Percentiles rank a stretch among this genome's conserved stretches.
Evolutionary conservation across 2,329 filamentous ascomycete genomes (phyloP).

Genomic region (Magnaporthiopsis poae): DNA sequence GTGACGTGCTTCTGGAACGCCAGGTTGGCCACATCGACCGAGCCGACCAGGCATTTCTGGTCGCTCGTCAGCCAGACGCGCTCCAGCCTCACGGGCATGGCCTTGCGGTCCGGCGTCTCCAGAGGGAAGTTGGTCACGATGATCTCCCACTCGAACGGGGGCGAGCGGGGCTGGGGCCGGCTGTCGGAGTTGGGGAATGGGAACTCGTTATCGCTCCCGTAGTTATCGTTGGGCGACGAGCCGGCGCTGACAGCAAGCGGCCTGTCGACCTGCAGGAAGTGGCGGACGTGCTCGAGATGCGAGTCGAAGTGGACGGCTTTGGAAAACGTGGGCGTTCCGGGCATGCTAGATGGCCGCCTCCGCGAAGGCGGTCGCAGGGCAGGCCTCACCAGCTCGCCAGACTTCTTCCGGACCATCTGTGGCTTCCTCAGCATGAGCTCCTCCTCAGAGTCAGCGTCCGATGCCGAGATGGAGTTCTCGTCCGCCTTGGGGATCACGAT

Average conservation of each 20-base stretch:
- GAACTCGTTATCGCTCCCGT: conserved; percentile 81
- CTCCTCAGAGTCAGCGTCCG: conserved; percentile 56
- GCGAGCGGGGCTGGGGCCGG: conserved; percentile 23
- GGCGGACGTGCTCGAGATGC: conserved; percentile 87
- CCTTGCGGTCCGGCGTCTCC: conserved; percentile 51
- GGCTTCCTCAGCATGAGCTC: conserved; percentile 63
- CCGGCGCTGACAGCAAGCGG: conserved; percentile 93
- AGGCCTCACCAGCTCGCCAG: conserved; percentile 87
- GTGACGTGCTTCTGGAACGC: conserved; percentile 80
- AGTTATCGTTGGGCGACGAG: conserved; percentile 79
- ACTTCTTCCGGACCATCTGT: conserved; percentile 96
- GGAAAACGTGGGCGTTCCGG: conserved; percentile 86
- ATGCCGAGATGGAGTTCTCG: conserved; percentile 40
- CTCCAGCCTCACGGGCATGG: conserved; percentile 68
- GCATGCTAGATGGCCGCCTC: conserved; percentile 87
- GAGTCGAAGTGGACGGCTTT: conserved; percentile 99
- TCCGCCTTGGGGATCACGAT: conserved; percentile 35
- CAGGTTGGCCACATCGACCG: conserved; percentile 75
- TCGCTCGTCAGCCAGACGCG: conserved; percentile 78
- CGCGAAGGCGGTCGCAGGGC: conserved; percentile 73
- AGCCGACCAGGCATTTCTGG: conserved; percentile 76
- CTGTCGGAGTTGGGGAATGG: conserved; percentile 52
- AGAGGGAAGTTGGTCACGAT: conserved; percentile 72
- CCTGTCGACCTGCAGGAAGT: conserved; percentile 87
- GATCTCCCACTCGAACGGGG: conserved; percentile 77